A percentile compares a stretch with the other conserved stretches of the same genome.
phyloP scores from a whole-genome alignment of 768 basidiomycete species.

The Ephemerocybe angulata region DNA sequence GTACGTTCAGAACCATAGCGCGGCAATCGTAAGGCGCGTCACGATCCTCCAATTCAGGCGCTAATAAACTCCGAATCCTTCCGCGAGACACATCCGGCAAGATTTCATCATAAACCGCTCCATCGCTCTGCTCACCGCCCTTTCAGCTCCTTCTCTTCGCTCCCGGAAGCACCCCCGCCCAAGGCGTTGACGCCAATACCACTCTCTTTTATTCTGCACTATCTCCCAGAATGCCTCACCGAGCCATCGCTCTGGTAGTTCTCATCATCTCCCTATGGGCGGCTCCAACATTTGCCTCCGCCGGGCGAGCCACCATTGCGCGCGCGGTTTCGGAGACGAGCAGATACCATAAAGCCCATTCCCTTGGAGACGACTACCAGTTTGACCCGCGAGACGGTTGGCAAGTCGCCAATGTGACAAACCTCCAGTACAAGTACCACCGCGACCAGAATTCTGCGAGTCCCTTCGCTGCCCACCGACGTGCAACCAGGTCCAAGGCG shows the following conservation, averaged over 20 bases:
- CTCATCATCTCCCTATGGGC: conserved; percentile 9
- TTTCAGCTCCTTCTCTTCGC: no score
- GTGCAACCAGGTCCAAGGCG: conserved; percentile 1
- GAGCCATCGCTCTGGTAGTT: conserved; percentile 4
- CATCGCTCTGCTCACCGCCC: neutral
- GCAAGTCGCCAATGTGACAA: conserved; percentile 57
- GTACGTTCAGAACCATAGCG: no score
- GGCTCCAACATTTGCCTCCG: conserved; percentile 5
- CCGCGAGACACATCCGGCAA: neutral
- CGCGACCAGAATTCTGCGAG: conserved; percentile 39
- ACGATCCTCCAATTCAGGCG: neutral
- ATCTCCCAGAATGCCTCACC: neutral
- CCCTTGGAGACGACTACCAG: conserved; percentile 53
- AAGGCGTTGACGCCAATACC: neutral
- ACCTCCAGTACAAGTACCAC: conserved; percentile 61
- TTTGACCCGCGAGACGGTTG: conserved; percentile 74
- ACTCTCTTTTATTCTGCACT: neutral
- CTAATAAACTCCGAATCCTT: neutral
- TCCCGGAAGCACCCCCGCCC: no score
- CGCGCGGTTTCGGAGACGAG: conserved; percentile 21
- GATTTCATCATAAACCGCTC: neutral
- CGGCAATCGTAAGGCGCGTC: no score
- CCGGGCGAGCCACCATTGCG: conserved; percentile 14
- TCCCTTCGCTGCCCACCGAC: conserved; percentile 11
- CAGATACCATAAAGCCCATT: conserved; percentile 57